phyloP scores from a whole-genome alignment of 2,329 filamentous ascomycete genomes.

The Cladosporium colombiae region DNA sequence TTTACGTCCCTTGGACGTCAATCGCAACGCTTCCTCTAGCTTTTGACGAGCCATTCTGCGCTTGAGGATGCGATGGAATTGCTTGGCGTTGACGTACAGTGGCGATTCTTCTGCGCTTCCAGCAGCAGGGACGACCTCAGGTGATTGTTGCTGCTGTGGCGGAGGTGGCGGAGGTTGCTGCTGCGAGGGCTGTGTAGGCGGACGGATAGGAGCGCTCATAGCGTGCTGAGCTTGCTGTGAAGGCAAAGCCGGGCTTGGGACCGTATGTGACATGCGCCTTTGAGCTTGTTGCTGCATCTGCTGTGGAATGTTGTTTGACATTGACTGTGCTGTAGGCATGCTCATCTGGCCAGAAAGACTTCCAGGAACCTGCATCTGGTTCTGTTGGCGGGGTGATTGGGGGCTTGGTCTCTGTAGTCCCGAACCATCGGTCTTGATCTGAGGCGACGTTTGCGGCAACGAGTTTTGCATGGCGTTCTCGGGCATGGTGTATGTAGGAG shows the following conservation, averaged over 20 bases:
- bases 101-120: conserved; percentile 82
- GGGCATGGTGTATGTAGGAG: conserved; percentile 66
- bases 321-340: conserved; percentile 58
- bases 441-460: conserved; percentile 69
- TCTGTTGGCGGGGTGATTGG: conserved; percentile 73
- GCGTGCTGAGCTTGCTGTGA: conserved; percentile 38
- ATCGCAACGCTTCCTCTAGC: conserved; percentile 84
- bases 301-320: conserved; percentile 47
- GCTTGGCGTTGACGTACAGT: conserved; percentile 96
- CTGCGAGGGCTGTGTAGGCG: conserved; percentile 69
- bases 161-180: conserved; percentile 54
- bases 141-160: conserved; percentile 63
- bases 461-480: conserved; percentile 64
- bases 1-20: conserved; percentile 94
- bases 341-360: conserved; percentile 49
- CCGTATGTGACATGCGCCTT: conserved; percentile 72
- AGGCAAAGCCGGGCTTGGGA: conserved; percentile 65
- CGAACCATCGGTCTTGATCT: conserved; percentile 60
- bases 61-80: conserved; percentile 97
- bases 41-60: conserved; percentile 88
- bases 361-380: conserved; percentile 55
- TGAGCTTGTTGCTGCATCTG: conserved; percentile 34
- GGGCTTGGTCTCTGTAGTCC: conserved; percentile 64
- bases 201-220: conserved; percentile 67
- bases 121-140: conserved; percentile 68